Base-by-base conservation (phyloP, 768 basidiomycete genomes). In the Ramaria sp. region DNA sequence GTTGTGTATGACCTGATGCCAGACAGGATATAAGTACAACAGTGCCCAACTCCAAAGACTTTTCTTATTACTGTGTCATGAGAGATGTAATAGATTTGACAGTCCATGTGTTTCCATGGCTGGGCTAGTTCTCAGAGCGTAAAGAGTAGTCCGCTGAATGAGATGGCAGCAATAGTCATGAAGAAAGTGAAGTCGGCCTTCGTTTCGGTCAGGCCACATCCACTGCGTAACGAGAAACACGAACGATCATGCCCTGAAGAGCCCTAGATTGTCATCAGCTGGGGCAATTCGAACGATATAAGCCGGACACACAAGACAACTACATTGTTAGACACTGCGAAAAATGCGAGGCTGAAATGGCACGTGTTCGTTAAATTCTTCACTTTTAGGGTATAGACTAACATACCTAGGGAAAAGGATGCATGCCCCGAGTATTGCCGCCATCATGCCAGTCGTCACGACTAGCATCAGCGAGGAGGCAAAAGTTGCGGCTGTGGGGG, bases 341-440 rank as follows among this genome's bases (percentile, higher is more conserved):
- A 90, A 67, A 91, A 92, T 0, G 86, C 90, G 42, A 92, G 69
- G 53, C 88, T 80, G 58, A 30, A 24, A 41, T n/a, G 41, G 31
- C n/a, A 17, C 51, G 47, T 48, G 3, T 27, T 15, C 27, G 12
- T 5, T 33, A 7, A 7, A 3, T 13, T 37, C 34, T 12, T 30
- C 31, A 15, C 15, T 20, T 43, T 7, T 22, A 30, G 27, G 6
- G 55, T 49, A 17, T 12, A 27, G 11, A 51, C 24, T 41, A 38
- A 20, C 70, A 30, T 63, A 84, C 82, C 91, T 78, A 20, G 91
- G 91, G 64, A 92, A 86, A 24, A 94, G 75, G 52, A 93, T 83
- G 64, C 89, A 92, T 2, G 85, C 90, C 9, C 84, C 87, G 27
- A n/a, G n/a, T n/a, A n/a, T 27, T 27, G 27, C 27, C 27, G 5